phyloP scores from a whole-genome alignment of 1,284 basidiomycete genomes.

The Anthracocystis panici-leucophaei region DNA sequence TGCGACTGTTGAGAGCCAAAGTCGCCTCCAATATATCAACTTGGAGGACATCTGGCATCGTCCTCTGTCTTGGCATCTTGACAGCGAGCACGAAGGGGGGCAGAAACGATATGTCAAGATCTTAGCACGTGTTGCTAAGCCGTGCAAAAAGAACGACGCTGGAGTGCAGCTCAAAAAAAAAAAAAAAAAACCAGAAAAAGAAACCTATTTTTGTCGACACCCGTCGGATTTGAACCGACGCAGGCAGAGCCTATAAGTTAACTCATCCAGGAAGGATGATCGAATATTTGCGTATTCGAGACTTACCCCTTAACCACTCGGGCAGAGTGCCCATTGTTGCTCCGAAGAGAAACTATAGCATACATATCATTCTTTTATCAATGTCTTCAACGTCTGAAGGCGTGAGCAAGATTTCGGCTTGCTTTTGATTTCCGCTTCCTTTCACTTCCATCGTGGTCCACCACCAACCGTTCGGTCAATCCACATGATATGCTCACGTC shows the following conservation, averaged over 20 bases:
- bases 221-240: constrained; percentile 51
- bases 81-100: no score
- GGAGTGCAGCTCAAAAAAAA: neutral
- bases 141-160: neutral
- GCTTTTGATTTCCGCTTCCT: neutral
- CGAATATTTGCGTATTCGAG: constrained; percentile 32
- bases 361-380: neutral
- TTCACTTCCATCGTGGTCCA: neutral
- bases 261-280: constrained; percentile 23
- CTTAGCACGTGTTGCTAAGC: neutral
- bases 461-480: no score
- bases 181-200: constrained; percentile 12
- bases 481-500: constrained; percentile 16
- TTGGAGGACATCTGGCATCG: no score
- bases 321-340: constrained; percentile 34
- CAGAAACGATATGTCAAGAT: neutral
- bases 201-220: constrained; percentile 24
- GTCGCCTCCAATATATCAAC: no score
- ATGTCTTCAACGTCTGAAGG: no score
- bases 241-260: constrained; percentile 51
- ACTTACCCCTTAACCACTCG: constrained; percentile 54
- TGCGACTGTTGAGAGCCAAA: no score
- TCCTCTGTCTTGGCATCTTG: neutral
- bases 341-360: neutral
- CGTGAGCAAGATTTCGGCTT: no score